Conservation (phyloP, 495 filamentous ascomycete genomes). For the Neohortaea acidophila region DNA sequence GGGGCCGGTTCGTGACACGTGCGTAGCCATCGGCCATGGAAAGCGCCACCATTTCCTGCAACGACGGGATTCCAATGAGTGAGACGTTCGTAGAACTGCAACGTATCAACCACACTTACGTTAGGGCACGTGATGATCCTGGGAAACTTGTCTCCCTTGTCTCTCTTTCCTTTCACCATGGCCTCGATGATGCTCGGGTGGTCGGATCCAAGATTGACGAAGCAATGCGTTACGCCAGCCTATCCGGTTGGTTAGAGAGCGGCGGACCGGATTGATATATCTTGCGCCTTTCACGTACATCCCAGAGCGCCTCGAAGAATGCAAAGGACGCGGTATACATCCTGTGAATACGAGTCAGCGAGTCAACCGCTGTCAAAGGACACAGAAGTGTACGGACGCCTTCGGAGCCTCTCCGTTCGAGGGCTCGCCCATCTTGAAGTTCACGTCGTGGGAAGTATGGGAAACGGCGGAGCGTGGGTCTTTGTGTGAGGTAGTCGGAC, state of each 20-base stretch:
- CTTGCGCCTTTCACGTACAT: constrained; percentile 22
- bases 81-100: no score
- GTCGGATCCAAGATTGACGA: constrained; percentile 91
- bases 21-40: constrained; percentile 96
- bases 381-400: no score
- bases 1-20: constrained; percentile 66
- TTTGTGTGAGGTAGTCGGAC: no score
- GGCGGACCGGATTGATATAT: background rate
- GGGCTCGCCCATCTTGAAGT: no score
- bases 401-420: no score
- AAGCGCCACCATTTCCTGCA: constrained; percentile 76
- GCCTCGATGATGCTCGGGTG: constrained; percentile 88
- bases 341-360: no score
- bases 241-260: constrained; percentile 21
- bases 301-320: constrained; percentile 92
- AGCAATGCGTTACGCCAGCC: constrained; percentile 78
- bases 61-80: no score
- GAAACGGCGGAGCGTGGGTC: no score
- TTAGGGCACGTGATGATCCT: constrained; percentile 77
- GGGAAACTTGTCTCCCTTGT: constrained; percentile 54
- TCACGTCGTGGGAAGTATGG: no score
- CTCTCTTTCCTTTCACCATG: constrained; percentile 76
- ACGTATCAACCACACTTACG: no score
- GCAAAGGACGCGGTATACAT: constrained; percentile 63
- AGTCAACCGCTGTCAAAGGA: no score